Evolutionary conservation across 78 protist genomes (phyloP), one percentile per base, ranked within the genome.

Genomic region (Blattamonas nauphoetae): DNA sequence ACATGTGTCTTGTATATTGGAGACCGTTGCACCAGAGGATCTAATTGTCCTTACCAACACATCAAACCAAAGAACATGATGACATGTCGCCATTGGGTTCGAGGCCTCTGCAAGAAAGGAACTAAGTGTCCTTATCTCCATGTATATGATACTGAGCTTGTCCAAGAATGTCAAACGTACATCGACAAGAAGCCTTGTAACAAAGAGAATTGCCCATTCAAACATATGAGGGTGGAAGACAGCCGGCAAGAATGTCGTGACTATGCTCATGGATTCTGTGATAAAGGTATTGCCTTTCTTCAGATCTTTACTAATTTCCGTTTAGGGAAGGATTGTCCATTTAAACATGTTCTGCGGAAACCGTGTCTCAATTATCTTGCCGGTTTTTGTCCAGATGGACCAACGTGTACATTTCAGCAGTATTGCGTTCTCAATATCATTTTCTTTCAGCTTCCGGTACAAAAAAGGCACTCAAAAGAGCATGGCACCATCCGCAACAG

Each of bases 81-180:
- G n/a, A n/a, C 35, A 1, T 85, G 87, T 42, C 44, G 55, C 42
- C 87, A 85, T 71, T 85, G 42, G 6, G 45, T 85, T 32, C 44
- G 87, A 35, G 87, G 87, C 1, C 64, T 85, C 38, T 85, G 87
- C 2, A 85, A 85, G 78, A 85, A 2, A 2, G 87, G 87, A 1
- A 80, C 44, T 2, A 1, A 85, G 44, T 85, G 87, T 42, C 2
- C 44, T 38, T 85, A 34, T 71, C 79, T 44, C 43, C 87, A 85
- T 71, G 3, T 85, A 2, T 85, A 11, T 2, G 87, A 85, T 35
- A 21, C 41, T 36, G 42, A 43, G 1, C 44, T 35, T 33, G 55
- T 85, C 82, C 6, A 64, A 1, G 84, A 2, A 33, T 85, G 87
- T 35, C 81, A 3, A 1, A 36, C 35, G 2, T 3, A 77, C 3